phyloP scores from a whole-genome alignment of 352 stramenopile species.

The Phytophthora pisi region DNA sequence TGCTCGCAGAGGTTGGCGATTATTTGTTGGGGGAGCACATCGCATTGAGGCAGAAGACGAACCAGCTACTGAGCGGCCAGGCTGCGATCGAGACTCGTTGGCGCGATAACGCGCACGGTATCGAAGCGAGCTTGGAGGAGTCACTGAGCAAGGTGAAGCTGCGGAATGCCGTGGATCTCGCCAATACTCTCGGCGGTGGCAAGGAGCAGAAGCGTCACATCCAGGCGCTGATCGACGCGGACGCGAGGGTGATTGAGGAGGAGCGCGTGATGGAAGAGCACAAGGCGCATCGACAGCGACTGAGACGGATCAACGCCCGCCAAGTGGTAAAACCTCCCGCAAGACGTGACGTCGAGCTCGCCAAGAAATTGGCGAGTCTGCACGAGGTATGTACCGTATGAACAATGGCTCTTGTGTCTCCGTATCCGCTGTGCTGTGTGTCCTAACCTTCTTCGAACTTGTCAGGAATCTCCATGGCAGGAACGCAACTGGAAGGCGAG shows the following conservation, averaged over 20 bases:
- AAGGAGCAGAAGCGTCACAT: constrained; percentile 76
- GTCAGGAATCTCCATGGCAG: constrained; percentile 72
- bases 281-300: constrained; percentile 57
- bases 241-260: constrained; percentile 71
- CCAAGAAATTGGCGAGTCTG: constrained; percentile 19
- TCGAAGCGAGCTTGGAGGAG: constrained; percentile 54
- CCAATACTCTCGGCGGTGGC: constrained; percentile 48
- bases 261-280: constrained; percentile 65
- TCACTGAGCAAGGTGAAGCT: constrained; percentile 74
- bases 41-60: constrained; percentile 36
- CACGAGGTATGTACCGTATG: constrained; percentile 13
- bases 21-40: constrained; percentile 49
- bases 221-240: constrained; percentile 69
- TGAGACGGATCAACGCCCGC: constrained; percentile 50
- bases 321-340: constrained; percentile 21
- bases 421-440: neutral
- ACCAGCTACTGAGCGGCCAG: constrained; percentile 37
- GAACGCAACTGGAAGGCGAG: constrained; percentile 65
- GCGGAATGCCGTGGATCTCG: constrained; percentile 72
- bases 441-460: neutral
- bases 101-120: constrained; percentile 17
- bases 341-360: constrained; percentile 14
- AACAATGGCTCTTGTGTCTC: neutral
- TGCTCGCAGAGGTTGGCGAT: constrained; percentile 36
- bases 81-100: constrained; percentile 19